Conservation (phyloP, 1,139 yeast genomes). For the Hyphopichia wangnamkhiaoensis region DNA sequence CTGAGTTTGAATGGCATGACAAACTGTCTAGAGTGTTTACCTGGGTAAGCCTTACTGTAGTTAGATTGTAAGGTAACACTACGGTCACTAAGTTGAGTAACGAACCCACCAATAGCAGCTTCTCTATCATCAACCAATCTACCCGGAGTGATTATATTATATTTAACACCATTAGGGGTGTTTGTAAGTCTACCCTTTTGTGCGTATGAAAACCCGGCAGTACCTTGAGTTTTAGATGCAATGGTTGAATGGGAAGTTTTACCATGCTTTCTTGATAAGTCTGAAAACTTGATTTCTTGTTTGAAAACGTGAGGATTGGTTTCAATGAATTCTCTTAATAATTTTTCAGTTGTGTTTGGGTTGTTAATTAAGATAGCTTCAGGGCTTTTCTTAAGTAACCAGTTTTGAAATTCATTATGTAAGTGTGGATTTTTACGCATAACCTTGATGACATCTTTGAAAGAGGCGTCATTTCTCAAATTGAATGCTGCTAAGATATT, state of each 20-base stretch:
- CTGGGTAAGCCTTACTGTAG: constrained; percentile 43
- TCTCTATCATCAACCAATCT: constrained; percentile 57
- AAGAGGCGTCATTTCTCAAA: constrained; percentile 24
- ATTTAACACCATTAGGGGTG: constrained; percentile 72
- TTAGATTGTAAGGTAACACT: constrained; percentile 41
- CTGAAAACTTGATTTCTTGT: constrained; percentile 20
- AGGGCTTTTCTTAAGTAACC: constrained; percentile 40
- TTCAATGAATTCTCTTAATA: constrained; percentile 31
- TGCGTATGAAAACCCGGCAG: constrained; percentile 73
- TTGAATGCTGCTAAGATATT: constrained; percentile 36
- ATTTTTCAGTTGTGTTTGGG: constrained; percentile 18
- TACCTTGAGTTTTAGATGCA: constrained; percentile 51
- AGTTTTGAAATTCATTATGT: constrained; percentile 30
- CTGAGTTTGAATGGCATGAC: constrained; percentile 45
- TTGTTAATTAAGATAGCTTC: constrained; percentile 25
- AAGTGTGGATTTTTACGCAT: constrained; percentile 37
- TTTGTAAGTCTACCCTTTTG: constrained; percentile 71
- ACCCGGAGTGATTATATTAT: constrained; percentile 66
- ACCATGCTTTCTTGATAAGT: constrained; percentile 20
- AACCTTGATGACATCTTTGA: constrained; percentile 27
- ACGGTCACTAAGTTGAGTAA: constrained; percentile 45
- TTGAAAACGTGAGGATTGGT: constrained; percentile 18
- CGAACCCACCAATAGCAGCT: constrained; percentile 79
- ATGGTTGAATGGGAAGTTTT: constrained; percentile 10
- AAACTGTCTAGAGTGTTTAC: constrained; percentile 47